Evolutionary conservation across 352 stramenopile genomes (phyloP).

Genomic region (Pythium rhizo-oryzae): DNA sequence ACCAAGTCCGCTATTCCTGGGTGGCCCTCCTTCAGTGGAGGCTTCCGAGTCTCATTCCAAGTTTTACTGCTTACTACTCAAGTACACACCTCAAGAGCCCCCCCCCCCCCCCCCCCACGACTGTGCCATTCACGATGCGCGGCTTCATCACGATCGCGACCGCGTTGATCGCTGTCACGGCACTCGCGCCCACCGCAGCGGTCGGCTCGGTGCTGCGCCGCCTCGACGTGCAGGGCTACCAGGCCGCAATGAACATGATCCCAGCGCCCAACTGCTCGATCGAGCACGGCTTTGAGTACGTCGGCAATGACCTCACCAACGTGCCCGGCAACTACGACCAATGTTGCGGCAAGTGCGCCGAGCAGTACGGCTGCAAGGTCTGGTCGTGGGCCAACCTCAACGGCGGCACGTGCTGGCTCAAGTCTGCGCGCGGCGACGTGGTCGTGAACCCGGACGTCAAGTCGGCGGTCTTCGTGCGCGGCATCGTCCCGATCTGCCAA

Average conservation of each 20-base stretch:
- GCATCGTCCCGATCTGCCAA: neutral
- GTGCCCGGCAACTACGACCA: neutral
- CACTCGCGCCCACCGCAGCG: neutral
- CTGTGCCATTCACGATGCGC: neutral
- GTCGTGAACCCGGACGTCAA: neutral
- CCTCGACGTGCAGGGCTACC: neutral
- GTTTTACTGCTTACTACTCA: slow-evolving; percentile 4
- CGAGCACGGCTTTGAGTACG: slow-evolving; percentile 2
- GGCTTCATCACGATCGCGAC: neutral
- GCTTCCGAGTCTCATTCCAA: slow-evolving; percentile 9
- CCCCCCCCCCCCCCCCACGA: neutral
- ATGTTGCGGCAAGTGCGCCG: neutral
- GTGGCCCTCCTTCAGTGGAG: too few species aligned
- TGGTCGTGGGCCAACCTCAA: slow-evolving; percentile 50
- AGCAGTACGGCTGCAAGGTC: neutral
- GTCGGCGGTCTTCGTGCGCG: neutral
- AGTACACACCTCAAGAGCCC: neutral
- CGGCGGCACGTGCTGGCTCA: slow-evolving; percentile 59
- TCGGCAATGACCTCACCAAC: neutral
- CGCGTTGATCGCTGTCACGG: neutral
- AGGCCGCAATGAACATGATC: neutral
- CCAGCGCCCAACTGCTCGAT: neutral
- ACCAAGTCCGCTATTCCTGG: too few species aligned
- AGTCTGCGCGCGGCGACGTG: slow-evolving; percentile 22
- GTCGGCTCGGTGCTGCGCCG: neutral